phyloP scores from a whole-genome alignment of 805 yeast genomes.

The Wickerhamomyces ciferrii region DNA sequence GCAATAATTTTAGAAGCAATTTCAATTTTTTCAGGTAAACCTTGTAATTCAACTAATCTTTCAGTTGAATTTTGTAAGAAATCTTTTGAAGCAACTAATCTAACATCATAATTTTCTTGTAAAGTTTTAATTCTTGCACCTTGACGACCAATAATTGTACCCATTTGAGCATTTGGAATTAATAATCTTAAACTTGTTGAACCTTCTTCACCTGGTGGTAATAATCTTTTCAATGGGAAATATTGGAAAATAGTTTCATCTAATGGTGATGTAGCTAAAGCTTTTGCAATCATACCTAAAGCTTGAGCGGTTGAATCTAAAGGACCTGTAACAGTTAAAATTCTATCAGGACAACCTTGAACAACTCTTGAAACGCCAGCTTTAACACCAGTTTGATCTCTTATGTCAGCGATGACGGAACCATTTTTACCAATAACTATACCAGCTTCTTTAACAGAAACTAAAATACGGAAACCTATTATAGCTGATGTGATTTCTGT shows the following conservation, averaged over 20 bases:
- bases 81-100: slow-evolving; percentile 85
- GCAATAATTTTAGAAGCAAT: slow-evolving; percentile 53
- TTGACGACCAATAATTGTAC: slow-evolving; percentile 80
- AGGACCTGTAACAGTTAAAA: slow-evolving; percentile 72
- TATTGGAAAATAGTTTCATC: slow-evolving; percentile 35
- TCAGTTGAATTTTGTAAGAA: slow-evolving; percentile 78
- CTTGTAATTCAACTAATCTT: slow-evolving; percentile 83
- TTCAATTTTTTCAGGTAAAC: slow-evolving; percentile 58
- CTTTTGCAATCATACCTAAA: slow-evolving; percentile 61
- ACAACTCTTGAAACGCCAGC: slow-evolving; percentile 83
- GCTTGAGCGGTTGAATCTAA: slow-evolving; percentile 67
- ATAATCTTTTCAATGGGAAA: slow-evolving; percentile 56
- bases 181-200: slow-evolving; percentile 60
- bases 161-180: slow-evolving; percentile 82
- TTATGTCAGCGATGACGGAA: slow-evolving; percentile 64
- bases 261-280: slow-evolving; percentile 44
- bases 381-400: slow-evolving; percentile 72
- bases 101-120: slow-evolving; percentile 62
- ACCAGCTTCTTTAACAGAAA: slow-evolving; percentile 85
- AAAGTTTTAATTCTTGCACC: slow-evolving; percentile 78
- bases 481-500: slow-evolving; percentile 18
- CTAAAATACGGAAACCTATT: slow-evolving; percentile 42
- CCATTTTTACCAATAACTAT: slow-evolving; percentile 87
- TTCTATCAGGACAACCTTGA: slow-evolving; percentile 78
- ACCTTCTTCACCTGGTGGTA: slow-evolving; percentile 46